Evolutionary conservation across 2,329 filamentous ascomycete genomes (phyloP).

Genomic region (Colletotrichum sp.): DNA sequence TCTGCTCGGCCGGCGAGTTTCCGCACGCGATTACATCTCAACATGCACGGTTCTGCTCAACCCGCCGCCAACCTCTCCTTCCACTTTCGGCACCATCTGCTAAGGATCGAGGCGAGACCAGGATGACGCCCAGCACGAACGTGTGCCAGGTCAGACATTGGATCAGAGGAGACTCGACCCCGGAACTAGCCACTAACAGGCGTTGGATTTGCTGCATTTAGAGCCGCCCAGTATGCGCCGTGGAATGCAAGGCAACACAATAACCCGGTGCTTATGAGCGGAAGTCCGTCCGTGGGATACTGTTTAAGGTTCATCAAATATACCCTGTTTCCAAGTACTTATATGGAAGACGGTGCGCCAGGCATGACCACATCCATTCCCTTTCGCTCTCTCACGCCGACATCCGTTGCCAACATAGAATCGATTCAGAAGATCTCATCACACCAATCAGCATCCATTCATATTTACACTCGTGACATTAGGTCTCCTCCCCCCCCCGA

Average conservation of each 20-base stretch:
- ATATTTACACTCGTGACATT: neutral
- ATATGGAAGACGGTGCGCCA: neutral
- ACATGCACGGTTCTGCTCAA: constrained; percentile 7
- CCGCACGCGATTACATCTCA: constrained; percentile 20
- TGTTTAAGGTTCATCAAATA: neutral
- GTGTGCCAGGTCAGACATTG: neutral
- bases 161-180: neutral
- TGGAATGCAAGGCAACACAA: neutral
- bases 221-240: neutral
- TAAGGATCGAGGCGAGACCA: neutral
- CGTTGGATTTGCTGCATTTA: neutral
- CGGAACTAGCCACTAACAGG: neutral
- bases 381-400: neutral
- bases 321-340: neutral
- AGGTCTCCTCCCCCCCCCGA: neutral
- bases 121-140: neutral
- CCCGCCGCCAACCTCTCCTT: constrained; percentile 22
- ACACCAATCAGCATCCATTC: neutral
- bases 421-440: neutral
- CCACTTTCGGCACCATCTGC: constrained; percentile 7
- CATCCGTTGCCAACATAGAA: neutral
- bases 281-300: constrained; percentile 5
- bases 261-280: neutral
- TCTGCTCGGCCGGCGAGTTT: constrained; percentile 23
- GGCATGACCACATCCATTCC: neutral